phyloP scores from a whole-genome alignment of 2,329 filamentous ascomycete species.

The Cordyceps sp. region DNA sequence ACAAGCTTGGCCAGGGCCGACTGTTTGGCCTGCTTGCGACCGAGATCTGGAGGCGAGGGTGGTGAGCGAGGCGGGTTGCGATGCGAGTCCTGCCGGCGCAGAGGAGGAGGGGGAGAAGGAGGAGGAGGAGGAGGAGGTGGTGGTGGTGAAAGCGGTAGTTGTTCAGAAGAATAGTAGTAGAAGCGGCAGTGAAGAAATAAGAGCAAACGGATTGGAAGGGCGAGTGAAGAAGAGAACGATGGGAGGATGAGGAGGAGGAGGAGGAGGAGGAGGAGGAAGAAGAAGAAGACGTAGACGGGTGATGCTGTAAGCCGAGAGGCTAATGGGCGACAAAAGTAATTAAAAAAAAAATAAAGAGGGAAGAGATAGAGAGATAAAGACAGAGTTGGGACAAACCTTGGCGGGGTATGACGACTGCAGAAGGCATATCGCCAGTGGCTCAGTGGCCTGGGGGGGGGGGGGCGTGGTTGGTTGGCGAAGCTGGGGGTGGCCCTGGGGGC shows the following conservation, averaged over 20 bases:
- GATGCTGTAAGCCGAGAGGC: too few species aligned
- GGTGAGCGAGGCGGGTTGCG: constrained; percentile 1
- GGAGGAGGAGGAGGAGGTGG: too few species aligned
- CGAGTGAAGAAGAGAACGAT: background rate
- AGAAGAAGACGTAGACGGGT: background rate
- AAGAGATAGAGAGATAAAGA: too few species aligned
- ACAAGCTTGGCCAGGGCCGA: constrained; percentile 25
- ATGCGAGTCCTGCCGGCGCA: background rate
- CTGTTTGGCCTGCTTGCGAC: constrained; percentile 21
- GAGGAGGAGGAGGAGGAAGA: constrained; percentile 5
- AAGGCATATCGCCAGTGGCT: constrained; percentile 6
- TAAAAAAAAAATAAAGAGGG: too few species aligned
- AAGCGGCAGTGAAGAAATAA: too few species aligned
- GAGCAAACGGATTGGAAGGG: too few species aligned
- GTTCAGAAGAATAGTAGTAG: too few species aligned
- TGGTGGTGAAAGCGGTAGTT: too few species aligned
- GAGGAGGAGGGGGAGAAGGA: constrained; percentile 1
- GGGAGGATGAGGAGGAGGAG: background rate
- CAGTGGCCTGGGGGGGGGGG: too few species aligned
- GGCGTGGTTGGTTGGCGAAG: too few species aligned
- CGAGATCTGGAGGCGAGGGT: constrained; percentile 13
- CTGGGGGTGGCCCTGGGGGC: too few species aligned
- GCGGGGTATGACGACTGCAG: constrained; percentile 6
- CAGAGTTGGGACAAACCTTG: constrained; percentile 5
- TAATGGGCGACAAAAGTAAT: too few species aligned